A percentile compares a stretch with the other conserved stretches of the same genome.
These are phyloP conservation scores for Arbutus unedo DNA, from an alignment of 148 eudicot genomes.

Conservation along the genomic window DNA sequence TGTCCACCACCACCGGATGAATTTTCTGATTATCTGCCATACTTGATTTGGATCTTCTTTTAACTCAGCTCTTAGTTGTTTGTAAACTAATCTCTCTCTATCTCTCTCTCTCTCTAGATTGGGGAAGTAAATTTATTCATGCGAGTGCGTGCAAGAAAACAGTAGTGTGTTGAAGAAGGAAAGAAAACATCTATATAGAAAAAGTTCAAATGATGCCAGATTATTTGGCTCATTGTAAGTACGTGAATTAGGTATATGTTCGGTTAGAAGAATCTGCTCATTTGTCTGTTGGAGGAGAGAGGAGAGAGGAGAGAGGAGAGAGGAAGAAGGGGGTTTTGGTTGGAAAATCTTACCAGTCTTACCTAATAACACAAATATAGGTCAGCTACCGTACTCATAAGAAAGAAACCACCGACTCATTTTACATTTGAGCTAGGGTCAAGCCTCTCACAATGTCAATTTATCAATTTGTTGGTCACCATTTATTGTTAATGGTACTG, in stretches of 20 bases:
- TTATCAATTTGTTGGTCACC: too few species aligned
- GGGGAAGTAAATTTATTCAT: neutral
- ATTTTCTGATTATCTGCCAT: constrained; percentile 31
- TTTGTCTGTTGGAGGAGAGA: neutral
- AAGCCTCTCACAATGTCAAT: too few species aligned
- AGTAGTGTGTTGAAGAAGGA: neutral
- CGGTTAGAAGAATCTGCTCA: neutral
- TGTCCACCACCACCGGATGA: constrained; percentile 30
- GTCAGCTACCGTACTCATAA: neutral
- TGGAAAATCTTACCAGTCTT: constrained; percentile 8
- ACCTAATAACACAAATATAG: constrained; percentile 12
- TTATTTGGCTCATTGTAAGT: neutral
- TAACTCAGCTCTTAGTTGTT: neutral
- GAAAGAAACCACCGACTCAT: neutral
- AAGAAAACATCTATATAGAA: neutral
- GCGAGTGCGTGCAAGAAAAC: neutral
- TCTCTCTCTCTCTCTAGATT: neutral
- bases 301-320: neutral
- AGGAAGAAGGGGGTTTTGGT: neutral
- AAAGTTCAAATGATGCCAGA: neutral
- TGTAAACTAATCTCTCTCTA: neutral
- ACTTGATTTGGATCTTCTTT: neutral
- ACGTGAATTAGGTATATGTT: neutral
- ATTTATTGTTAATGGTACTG: too few species aligned
- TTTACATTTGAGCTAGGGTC: neutral